A percentile compares a stretch with the other conserved stretches of the same genome.
Evolutionary conservation across 768 basidiomycete species (phyloP).

Genomic region (Rhodosporidiobolus sp.): DNA sequence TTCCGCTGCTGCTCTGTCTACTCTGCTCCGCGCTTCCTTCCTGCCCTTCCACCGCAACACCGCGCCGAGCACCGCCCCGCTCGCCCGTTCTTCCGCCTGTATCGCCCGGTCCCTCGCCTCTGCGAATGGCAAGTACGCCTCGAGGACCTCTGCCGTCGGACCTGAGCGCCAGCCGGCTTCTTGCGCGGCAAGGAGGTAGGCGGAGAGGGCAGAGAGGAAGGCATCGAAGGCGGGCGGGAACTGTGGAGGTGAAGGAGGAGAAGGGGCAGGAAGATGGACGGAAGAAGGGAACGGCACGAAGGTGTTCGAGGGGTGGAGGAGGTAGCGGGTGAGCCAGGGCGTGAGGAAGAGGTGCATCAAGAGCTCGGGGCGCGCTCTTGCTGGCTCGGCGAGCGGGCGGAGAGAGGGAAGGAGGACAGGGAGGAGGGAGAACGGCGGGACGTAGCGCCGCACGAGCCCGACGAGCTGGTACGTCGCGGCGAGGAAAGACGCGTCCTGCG

Average conservation of each 20-base stretch:
- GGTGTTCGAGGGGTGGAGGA: not conserved
- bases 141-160: not conserved
- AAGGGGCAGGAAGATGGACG: not conserved
- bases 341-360: conserved; percentile 1
- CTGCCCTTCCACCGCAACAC: not conserved
- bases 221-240: not conserved
- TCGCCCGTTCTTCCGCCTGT: not conserved
- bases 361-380: not conserved
- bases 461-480: not conserved
- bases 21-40: not conserved
- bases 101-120: not conserved
- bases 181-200: not conserved
- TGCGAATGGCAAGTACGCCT: not conserved
- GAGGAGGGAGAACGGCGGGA: not conserved
- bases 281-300: not conserved
- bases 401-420: not conserved
- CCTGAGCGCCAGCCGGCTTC: too few relatives aligned
- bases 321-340: not conserved
- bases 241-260: too few relatives aligned
- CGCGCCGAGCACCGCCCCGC: not conserved
- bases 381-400: not conserved
- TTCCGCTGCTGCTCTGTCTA: too few relatives aligned
- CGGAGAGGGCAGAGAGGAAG: not conserved
- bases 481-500: not conserved
- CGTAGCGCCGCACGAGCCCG: not conserved